Percentiles rank a stretch among this genome's conserved stretches.
These are phyloP conservation scores for Aegilops tauschii DNA, from an alignment of 176 grass and related monocot genomes.

Conservation along the genomic window DNA sequence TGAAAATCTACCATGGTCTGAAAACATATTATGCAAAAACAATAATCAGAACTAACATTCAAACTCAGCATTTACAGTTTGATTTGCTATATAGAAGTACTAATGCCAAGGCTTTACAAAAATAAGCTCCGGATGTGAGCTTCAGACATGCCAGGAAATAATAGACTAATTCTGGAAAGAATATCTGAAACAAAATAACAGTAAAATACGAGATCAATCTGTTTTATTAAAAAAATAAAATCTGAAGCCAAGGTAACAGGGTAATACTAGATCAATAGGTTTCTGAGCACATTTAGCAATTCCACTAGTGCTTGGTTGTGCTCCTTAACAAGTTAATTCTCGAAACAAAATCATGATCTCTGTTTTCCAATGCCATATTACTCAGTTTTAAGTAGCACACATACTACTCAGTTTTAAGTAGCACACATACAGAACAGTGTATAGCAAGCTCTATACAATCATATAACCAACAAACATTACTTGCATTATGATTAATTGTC, in stretches of 20 bases:
- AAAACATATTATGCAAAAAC: neutral
- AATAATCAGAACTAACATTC: neutral
- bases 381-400: neutral
- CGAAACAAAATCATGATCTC: neutral
- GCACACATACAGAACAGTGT: neutral
- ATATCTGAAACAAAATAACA: neutral
- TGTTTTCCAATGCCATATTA: neutral
- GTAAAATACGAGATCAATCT: too few species aligned
- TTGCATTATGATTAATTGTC: neutral
- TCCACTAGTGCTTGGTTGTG: neutral
- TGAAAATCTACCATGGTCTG: constrained; percentile 2
- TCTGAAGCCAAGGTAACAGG: neutral
- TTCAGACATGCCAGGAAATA: too few species aligned
- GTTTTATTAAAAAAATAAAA: neutral
- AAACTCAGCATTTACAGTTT: too few species aligned
- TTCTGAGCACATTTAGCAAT: neutral
- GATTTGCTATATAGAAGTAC: neutral
- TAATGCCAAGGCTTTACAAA: neutral
- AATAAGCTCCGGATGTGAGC: neutral
- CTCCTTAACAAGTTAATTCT: neutral
- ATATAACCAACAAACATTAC: neutral
- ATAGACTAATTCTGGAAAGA: too few species aligned
- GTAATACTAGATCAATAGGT: neutral
- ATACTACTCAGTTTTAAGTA: too few species aligned
- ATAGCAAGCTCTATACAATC: neutral